Evolutionary conservation across 1,284 basidiomycete genomes (phyloP).

Genomic region (Taiwanofungus camphoratus): DNA sequence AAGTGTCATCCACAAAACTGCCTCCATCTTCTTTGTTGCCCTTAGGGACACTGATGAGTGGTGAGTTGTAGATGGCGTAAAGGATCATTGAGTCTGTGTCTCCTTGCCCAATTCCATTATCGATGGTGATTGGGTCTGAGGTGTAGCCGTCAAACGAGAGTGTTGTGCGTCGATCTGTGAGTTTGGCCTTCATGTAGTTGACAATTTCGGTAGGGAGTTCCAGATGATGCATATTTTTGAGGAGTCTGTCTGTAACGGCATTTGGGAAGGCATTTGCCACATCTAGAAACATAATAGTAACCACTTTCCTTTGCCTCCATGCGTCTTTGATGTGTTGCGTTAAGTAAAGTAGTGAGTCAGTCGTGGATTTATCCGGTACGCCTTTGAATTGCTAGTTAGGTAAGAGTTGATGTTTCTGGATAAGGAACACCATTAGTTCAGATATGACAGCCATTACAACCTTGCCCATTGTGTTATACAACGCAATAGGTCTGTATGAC

Average conservation of each 20-base stretch:
- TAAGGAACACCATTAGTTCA: slow-evolving; percentile 15
- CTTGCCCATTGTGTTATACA: slow-evolving; percentile 30
- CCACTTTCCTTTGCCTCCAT: slow-evolving; percentile 28
- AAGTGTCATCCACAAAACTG: slow-evolving; percentile 24
- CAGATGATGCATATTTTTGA: slow-evolving; percentile 23
- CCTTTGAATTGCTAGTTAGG: slow-evolving; percentile 29
- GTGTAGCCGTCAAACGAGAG: slow-evolving; percentile 24
- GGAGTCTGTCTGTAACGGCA: slow-evolving; percentile 19
- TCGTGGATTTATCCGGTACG: slow-evolving; percentile 26
- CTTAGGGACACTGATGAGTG: slow-evolving; percentile 15
- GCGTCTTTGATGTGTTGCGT: slow-evolving; percentile 24
- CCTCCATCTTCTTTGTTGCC: slow-evolving; percentile 13
- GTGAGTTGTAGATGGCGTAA: slow-evolving; percentile 28
- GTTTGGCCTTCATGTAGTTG: slow-evolving; percentile 13
- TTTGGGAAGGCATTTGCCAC: slow-evolving; percentile 34
- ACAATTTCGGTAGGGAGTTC: slow-evolving; percentile 22
- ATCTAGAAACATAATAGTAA: slow-evolving; percentile 29
- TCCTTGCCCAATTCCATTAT: slow-evolving; percentile 26
- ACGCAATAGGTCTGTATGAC: slow-evolving; percentile 33
- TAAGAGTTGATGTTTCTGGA: slow-evolving; percentile 18
- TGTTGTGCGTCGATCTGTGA: slow-evolving; percentile 17
- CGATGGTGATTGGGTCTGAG: slow-evolving; percentile 16
- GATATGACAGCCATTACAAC: slow-evolving; percentile 20
- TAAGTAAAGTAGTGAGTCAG: slow-evolving; percentile 29
- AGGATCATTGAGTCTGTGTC: slow-evolving; percentile 24